A percentile compares a stretch with the other conserved stretches of the same genome.
These are phyloP conservation scores for Marasmius tenuissimus DNA, from an alignment of 1,284 basidiomycete species.

Conservation along the genomic window DNA sequence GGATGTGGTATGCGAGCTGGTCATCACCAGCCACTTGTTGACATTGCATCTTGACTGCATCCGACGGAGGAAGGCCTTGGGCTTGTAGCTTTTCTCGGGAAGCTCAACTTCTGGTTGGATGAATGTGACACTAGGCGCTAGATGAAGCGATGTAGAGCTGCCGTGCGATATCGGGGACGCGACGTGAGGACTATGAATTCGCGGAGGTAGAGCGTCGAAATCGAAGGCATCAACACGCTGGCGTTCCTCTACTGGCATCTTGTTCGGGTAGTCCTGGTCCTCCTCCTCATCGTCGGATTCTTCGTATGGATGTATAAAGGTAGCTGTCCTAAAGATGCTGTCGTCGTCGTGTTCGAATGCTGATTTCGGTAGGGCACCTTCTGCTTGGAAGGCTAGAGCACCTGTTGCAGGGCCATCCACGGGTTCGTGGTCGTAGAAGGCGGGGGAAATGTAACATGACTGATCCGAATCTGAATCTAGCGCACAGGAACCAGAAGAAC, in stretches of 20 bases:
- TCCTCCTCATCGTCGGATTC: constrained; percentile 31
- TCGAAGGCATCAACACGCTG: constrained; percentile 53
- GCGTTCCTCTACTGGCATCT: constrained; percentile 30
- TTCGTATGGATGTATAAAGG: constrained; percentile 57
- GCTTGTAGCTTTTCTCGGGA: constrained; percentile 18
- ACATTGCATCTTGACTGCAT: constrained; percentile 38
- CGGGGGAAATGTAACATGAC: constrained; percentile 59
- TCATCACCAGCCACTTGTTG: constrained; percentile 19
- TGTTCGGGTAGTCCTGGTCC: constrained; percentile 26
- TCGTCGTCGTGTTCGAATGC: constrained; percentile 19
- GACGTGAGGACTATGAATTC: constrained; percentile 7
- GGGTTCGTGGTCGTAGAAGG: constrained; percentile 59
- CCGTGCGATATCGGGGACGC: background rate
- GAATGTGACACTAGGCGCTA: constrained; percentile 18
- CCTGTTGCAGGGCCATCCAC: constrained; percentile 55
- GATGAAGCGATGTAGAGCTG: constrained; percentile 3
- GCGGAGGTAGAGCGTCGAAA: constrained; percentile 54
- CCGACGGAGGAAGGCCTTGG: constrained; percentile 32
- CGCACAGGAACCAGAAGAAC: constrained; percentile 19
- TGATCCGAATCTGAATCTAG: constrained; percentile 21
- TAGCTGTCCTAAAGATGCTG: constrained; percentile 45
- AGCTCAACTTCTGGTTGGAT: constrained; percentile 22
- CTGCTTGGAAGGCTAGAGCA: constrained; percentile 25
- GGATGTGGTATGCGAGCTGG: constrained; percentile 6
- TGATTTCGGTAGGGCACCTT: constrained; percentile 26